These are phyloP conservation scores for Mayamaea pseudoterrestris DNA, from an alignment of 108 stramenopile genomes.

Conservation along the genomic window DNA sequence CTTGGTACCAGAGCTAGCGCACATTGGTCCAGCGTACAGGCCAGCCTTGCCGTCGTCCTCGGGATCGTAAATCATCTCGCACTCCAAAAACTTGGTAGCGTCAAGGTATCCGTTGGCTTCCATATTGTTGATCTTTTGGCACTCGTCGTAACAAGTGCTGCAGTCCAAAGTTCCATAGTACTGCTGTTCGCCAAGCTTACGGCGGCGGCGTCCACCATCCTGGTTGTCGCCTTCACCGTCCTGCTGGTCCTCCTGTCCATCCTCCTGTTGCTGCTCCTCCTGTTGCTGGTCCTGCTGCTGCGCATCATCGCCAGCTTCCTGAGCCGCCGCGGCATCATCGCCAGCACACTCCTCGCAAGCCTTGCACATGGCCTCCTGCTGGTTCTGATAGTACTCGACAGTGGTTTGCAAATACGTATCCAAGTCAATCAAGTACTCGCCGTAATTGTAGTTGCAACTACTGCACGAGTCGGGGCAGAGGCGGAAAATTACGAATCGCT, in stretches of 20 bases:
- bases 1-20: slow-evolving; percentile 51
- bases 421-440: slow-evolving; percentile 77
- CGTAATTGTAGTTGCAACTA: slow-evolving; percentile 70
- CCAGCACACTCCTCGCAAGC: slow-evolving; percentile 42
- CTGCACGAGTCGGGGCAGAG: slow-evolving; percentile 59
- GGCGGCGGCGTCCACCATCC: no score
- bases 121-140: slow-evolving; percentile 86
- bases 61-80: slow-evolving; percentile 45
- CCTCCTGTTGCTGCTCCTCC: slow-evolving; percentile 7
- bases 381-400: slow-evolving; percentile 47
- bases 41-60: slow-evolving; percentile 40
- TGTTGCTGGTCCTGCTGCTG: slow-evolving; percentile 2
- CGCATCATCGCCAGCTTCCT: slow-evolving; percentile 6
- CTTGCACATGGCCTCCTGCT: slow-evolving; percentile 68
- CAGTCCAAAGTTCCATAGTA: slow-evolving; percentile 31
- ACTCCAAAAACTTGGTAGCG: slow-evolving; percentile 67
- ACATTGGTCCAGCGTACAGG: slow-evolving; percentile 66
- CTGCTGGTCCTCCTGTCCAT: slow-evolving; percentile 13
- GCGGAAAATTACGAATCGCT: slow-evolving; percentile 77
- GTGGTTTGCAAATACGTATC: slow-evolving; percentile 65
- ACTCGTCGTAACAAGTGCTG: slow-evolving; percentile 55
- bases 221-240: slow-evolving; percentile 9
- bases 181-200: slow-evolving; percentile 18
- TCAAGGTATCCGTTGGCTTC: slow-evolving; percentile 79
- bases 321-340: slow-evolving; percentile 8